These are phyloP conservation scores for Thelonectria discophora DNA, from an alignment of 2,329 filamentous ascomycete genomes.

Conservation along the genomic window DNA sequence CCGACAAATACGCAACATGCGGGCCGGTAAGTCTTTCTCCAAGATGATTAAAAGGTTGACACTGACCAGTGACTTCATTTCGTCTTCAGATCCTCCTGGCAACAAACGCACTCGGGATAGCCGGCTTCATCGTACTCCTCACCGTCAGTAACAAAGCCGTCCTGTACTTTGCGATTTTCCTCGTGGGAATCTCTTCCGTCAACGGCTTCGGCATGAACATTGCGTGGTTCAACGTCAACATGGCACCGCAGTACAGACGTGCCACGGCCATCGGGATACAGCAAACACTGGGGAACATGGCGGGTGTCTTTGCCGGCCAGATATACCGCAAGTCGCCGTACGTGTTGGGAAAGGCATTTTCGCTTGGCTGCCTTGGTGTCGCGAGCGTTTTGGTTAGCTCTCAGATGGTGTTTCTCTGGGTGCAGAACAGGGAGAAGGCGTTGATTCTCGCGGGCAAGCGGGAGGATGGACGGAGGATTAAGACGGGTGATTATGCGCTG, in stretches of 20 bases:
- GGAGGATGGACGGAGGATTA: background rate
- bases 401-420: background rate
- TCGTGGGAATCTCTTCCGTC: slow-evolving; percentile 56
- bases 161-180: slow-evolving; percentile 57
- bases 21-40: slow-evolving; percentile 5
- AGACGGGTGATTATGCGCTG: slow-evolving; percentile 1
- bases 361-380: background rate
- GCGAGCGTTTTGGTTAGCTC: background rate
- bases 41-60: background rate
- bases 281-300: slow-evolving; percentile 44
- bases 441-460: background rate
- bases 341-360: slow-evolving; percentile 7
- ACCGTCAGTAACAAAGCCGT: slow-evolving; percentile 58
- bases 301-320: slow-evolving; percentile 51
- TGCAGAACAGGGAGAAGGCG: slow-evolving; percentile 7
- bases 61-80: background rate
- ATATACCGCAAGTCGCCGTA: slow-evolving; percentile 43
- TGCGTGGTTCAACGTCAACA: slow-evolving; percentile 54
- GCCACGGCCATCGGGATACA: slow-evolving; percentile 54
- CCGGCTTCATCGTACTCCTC: slow-evolving; percentile 58
- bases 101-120: slow-evolving; percentile 32
- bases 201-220: slow-evolving; percentile 54
- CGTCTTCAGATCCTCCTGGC: background rate
- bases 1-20: slow-evolving; percentile 52
- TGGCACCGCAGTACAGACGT: slow-evolving; percentile 53